Conservation (phyloP, 345 rosid genomes). For the Zanthoxylum bungeanum region DNA sequence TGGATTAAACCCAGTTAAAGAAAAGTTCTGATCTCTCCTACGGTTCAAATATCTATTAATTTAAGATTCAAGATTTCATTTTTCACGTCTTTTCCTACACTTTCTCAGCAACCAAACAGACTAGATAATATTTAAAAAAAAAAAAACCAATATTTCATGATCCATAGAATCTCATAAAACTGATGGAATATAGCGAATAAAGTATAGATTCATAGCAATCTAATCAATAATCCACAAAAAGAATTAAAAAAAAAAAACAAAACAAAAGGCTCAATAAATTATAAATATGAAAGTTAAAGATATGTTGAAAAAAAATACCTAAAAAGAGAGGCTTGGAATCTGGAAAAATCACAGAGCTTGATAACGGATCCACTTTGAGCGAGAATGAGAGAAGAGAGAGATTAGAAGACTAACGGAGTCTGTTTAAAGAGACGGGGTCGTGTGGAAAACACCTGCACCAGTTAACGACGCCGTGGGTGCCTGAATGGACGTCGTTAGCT, state of each 20-base stretch:
- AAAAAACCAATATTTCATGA: constrained; percentile 19
- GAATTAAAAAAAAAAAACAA: constrained; percentile 10
- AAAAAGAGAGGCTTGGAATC: constrained; percentile 30
- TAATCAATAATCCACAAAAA: constrained; percentile 18
- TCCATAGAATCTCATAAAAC: constrained; percentile 22
- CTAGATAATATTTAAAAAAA: background rate
- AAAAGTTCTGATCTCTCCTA: constrained; percentile 14
- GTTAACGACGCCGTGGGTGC: constrained; percentile 25
- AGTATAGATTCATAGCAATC: constrained; percentile 27
- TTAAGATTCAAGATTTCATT: background rate
- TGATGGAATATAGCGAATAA: constrained; percentile 9
- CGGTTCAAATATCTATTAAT: constrained; percentile 12
- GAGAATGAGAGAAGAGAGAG: constrained; percentile 20
- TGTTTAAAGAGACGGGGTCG: constrained; percentile 39
- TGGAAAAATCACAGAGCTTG: constrained; percentile 31
- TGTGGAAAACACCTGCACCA: constrained; percentile 14
- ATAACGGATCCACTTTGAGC: constrained; percentile 30
- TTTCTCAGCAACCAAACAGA: constrained; percentile 22
- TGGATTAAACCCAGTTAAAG: background rate
- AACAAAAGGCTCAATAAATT: background rate
- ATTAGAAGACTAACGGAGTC: constrained; percentile 24
- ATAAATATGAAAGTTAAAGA: background rate
- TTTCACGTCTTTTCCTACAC: constrained; percentile 11
- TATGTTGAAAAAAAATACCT: constrained; percentile 31
- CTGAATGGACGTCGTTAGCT: constrained; percentile 30